Base-by-base conservation (phyloP, 495 filamentous ascomycete species). In the Talaromyces trachyspermus region DNA sequence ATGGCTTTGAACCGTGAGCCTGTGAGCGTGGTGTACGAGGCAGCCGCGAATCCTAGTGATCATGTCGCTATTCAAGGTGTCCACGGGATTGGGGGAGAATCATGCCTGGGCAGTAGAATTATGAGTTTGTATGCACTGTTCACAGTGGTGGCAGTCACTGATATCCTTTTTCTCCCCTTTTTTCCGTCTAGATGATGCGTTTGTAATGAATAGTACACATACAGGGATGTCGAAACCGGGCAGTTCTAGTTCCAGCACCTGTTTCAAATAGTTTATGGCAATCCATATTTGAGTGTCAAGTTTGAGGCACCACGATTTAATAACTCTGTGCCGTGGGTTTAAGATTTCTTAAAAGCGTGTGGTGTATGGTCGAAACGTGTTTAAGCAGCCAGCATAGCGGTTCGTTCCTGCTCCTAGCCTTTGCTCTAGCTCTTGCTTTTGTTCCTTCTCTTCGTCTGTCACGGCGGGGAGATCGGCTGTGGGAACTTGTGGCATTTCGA, bases 41-140 rank as follows among this genome's bases (percentile, higher is more conserved):
- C 88, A 15, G 90, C 92, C 12, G 83, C 92, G 24, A 95, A 95
- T 55, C 91, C 91, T 12, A 75, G 63, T 46, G 92, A 98, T 68
- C 92, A 97, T 69, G 68, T 72, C 32, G 56, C 71, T 33, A 71
- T 76, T 22, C 68, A 64, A 4, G 73, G 73, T 4, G 62, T 75
- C 15, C 69, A 51, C 33, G 67, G 61, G 7, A 48, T 69, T 30
- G 66, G 66, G 54, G 62, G 14, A 63, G 60, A 22, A 57, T 68
- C 17, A 70, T 69, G 63, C 66, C 66, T 48, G 70, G 63, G 17
- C 62, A 65, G 48, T 71, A 55, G 54, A 12, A 6, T 37, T 11
- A 12, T 37, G 14, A 17, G 33, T n/a, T n/a, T n/a, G n/a, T n/a
- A n/a, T n/a, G n/a, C n/a, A n/a, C n/a, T n/a, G n/a, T n/a, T n/a